Evolutionary conservation across 768 basidiomycete genomes (phyloP), one percentile per base, ranked within the genome.

Genomic region (Jaapia argillacea): DNA sequence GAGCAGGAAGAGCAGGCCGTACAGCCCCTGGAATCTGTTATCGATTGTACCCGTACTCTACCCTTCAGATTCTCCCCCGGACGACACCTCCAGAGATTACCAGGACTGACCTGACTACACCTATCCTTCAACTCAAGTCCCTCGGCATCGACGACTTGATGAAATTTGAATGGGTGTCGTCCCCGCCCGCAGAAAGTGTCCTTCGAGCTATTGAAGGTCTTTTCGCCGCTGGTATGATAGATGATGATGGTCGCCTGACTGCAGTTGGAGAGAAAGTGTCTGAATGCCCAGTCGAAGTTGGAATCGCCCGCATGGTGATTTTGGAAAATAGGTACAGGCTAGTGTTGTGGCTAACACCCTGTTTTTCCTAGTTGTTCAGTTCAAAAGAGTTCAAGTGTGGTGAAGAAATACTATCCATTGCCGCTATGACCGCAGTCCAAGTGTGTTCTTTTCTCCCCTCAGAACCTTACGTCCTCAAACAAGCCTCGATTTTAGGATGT

Each of bases 131-230:
- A 58, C 74, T 98, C 40, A 98, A 98, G 61, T 85, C 87, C 0
- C 71, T 99, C 24, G 96, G 96, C 6, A 85, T 99, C 36, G 85
- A 98, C 51, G 90, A 99, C 60, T 60, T 98, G 12, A 84, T 96
- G 75, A 87, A 86, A 56, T 94, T 98, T 57, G 92, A 98, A 56
- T 99, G 92, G 85, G 77, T 98, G 24, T 82, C 84, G 24, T 68
- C 81, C 0, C 96, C 96, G 25, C 88, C 91, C 2, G 80, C 84
- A 7, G 86, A 89, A 58, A 84, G 81, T 52, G 74, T 97, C 25
- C 63, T 92, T 36, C 70, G 91, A 28, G 91, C 91, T 14, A 61
- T 98, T 36, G 94, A 97, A 57, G 81, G 81, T 26, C 66, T 98
- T 24, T 76, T 77, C 35, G 74, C 78, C 20, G 70, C 89, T 20